Evolutionary conservation across 768 basidiomycete genomes (phyloP), one percentile per base, ranked within the genome.

Genomic region (Polyporus arcularius): DNA sequence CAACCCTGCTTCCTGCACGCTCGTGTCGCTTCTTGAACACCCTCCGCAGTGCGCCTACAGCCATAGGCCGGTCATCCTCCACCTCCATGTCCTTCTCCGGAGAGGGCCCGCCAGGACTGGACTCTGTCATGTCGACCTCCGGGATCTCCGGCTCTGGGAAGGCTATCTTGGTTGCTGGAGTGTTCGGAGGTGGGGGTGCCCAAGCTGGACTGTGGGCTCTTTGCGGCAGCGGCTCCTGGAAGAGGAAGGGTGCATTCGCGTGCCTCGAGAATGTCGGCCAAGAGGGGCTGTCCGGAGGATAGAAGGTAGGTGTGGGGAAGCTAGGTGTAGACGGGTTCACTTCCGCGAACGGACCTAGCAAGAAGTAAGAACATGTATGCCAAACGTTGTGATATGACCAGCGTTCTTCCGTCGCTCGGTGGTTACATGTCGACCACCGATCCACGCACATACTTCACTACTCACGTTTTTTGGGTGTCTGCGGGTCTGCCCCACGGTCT

Each of bases 41-140:
- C 61, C 89, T 80, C 65, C 84, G 80, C 65, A 91, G 68, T 15
- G 78, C 90, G 31, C 89, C 89, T 11, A 80, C 75, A 26, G 89
- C 85, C 53, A 92, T 77, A n/a, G 74, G 66, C 80, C 80, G 30
- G 43, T 60, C 14, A 59, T 64, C 52, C 12, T 53, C 53, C 3
- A 28, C 46, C 18, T 47, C 58, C 18, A 26, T 46, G 6, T 45
- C 55, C 18, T 64, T 64, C 43, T 60, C 62, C 3, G 56, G 60
- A 1, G 53, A 43, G 9, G 57, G 42, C 8, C 57, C 45, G 12
- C 28, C 79, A 35, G 89, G 89, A 67, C 87, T 91, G 14, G 76
- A 72, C 53, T 92, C 91, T 6, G 80, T 76, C 90, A 93, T 92
- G 69, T 89, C 88, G 18, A 93, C 78, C 70, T 92, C 91, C 32